Conservation (phyloP, 1,284 basidiomycete species). For the Cronartium quercuum region DNA sequence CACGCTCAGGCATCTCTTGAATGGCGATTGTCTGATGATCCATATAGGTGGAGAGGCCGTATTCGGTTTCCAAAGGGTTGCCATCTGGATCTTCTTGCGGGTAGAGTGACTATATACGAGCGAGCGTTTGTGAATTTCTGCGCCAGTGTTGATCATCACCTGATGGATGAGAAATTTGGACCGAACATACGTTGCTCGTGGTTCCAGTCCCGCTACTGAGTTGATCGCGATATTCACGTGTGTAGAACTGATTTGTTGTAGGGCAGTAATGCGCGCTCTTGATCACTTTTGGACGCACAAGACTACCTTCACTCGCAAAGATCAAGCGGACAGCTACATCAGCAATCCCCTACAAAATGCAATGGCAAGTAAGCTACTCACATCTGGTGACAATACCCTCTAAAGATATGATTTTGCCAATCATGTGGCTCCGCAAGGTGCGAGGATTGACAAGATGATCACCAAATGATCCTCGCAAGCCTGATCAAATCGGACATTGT, state of each 20-base stretch:
- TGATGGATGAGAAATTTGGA: not conserved
- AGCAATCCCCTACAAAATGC: not conserved
- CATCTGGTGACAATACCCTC: slow-evolving; percentile 98
- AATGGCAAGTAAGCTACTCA: slow-evolving; percentile 44
- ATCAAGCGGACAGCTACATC: not conserved
- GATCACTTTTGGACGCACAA: slow-evolving; percentile 97
- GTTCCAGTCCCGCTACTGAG: slow-evolving; percentile 64
- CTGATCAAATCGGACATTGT: slow-evolving; percentile 57
- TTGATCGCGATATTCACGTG: slow-evolving; percentile 85
- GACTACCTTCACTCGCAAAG: slow-evolving; percentile 56
- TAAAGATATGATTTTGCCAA: slow-evolving; percentile 92
- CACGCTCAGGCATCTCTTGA: slow-evolving; percentile 98
- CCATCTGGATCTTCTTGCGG: slow-evolving; percentile 90
- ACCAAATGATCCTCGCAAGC: slow-evolving; percentile 97
- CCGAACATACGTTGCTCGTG: slow-evolving; percentile 57
- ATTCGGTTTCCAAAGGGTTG: slow-evolving; percentile 81
- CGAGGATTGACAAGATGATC: slow-evolving; percentile 96
- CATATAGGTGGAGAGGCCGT: slow-evolving; percentile 81
- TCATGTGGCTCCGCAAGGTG: slow-evolving; percentile 75
- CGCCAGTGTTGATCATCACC: too few species aligned
- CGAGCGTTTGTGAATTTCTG: slow-evolving; percentile 59
- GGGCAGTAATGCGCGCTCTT: slow-evolving; percentile 94
- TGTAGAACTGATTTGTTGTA: slow-evolving; percentile 74
- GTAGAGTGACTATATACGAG: slow-evolving; percentile 58
- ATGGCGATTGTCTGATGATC: slow-evolving; percentile 97